These are phyloP conservation scores for Lepiota subincarnata DNA, from an alignment of 768 basidiomycete species.

Conservation along the genomic window DNA sequence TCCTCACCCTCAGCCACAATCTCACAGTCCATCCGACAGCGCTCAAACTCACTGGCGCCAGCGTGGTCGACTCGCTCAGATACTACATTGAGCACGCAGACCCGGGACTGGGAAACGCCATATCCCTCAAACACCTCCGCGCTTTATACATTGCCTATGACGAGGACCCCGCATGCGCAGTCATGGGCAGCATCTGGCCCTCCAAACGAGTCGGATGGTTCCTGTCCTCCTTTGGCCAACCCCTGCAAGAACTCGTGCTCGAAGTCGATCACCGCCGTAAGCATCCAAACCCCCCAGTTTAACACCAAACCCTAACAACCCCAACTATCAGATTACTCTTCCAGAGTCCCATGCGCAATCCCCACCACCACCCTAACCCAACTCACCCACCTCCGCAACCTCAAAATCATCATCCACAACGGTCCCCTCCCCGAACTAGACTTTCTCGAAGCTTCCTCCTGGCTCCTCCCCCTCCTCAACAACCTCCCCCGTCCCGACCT, in stretches of 20 bases:
- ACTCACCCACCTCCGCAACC: background rate
- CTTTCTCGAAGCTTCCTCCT: background rate
- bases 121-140: background rate
- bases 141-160: conserved; percentile 4
- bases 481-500: background rate
- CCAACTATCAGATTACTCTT: background rate
- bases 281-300: background rate
- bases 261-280: conserved; percentile 4
- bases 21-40: background rate
- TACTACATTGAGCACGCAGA: background rate
- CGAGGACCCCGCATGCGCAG: background rate
- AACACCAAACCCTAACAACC: background rate
- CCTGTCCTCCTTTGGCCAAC: background rate
- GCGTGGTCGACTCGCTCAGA: background rate
- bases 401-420: background rate
- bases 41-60: background rate
- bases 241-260: background rate
- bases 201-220: background rate
- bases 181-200: background rate
- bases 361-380: background rate
- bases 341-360: background rate
- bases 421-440: background rate
- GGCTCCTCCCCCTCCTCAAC: conserved; percentile 1
- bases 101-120: background rate
- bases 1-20: background rate